Conservation (phyloP, 208 protist species). For the Trypanosoma brucei region DNA sequence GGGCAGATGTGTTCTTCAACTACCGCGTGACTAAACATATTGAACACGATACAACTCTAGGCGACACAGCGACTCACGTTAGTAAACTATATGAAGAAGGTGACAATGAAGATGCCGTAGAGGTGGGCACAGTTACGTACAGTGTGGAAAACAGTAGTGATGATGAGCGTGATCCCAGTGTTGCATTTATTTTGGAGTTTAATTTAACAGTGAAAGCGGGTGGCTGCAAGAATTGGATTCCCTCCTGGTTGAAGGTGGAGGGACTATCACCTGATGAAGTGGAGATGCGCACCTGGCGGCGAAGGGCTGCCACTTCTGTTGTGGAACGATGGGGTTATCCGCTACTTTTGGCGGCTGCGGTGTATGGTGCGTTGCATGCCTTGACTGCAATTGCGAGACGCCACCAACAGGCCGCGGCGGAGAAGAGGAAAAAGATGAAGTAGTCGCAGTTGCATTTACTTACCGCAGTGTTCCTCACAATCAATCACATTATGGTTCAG, state of each 20-base stretch:
- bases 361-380: constrained; percentile 33
- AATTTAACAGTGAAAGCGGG: background rate
- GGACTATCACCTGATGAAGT: constrained; percentile 29
- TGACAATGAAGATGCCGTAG: background rate
- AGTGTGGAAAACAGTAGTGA: background rate
- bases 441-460: no score
- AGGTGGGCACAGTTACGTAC: constrained; percentile 13
- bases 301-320: constrained; percentile 23
- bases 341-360: constrained; percentile 22
- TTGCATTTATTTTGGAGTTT: constrained; percentile 12
- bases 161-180: background rate
- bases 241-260: constrained; percentile 25
- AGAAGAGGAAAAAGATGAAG: constrained; percentile 1
- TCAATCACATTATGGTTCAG: no score
- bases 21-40: constrained; percentile 9
- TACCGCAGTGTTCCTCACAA: no score
- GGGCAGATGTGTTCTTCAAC: constrained; percentile 16
- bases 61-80: background rate
- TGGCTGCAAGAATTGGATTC: constrained; percentile 7
- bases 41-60: background rate
- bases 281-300: constrained; percentile 5
- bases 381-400: constrained; percentile 11
- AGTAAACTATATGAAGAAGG: constrained; percentile 17
- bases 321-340: constrained; percentile 41
- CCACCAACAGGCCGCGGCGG: background rate